Percentiles rank a stretch among this genome's conserved stretches.
Evolutionary conservation across 768 basidiomycete species (phyloP).

Genomic region (Leccinum aurantiacum): DNA sequence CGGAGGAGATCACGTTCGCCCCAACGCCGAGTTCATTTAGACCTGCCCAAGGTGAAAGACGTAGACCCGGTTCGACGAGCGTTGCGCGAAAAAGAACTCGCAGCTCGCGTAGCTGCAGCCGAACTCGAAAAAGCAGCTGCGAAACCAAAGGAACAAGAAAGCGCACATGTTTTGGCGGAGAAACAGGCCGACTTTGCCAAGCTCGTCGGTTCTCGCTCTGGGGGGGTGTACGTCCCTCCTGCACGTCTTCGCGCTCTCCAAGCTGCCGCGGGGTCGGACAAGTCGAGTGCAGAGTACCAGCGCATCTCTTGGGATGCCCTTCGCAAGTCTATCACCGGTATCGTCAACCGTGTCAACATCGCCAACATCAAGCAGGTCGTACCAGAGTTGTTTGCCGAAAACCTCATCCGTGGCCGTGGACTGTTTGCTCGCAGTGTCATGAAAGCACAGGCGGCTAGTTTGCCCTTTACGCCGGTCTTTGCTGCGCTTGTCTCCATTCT

Average conservation of each 20-base stretch:
- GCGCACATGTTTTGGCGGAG: conserved; percentile 52
- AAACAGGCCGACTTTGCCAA: conserved; percentile 89
- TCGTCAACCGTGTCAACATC: conserved; percentile 98
- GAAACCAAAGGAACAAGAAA: conserved; percentile 49
- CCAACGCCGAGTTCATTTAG: conserved; percentile 32
- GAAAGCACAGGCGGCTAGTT: conserved; percentile 96
- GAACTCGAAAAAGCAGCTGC: conserved; percentile 60
- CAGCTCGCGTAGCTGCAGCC: conserved; percentile 64
- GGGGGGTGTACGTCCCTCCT: conserved; percentile 96
- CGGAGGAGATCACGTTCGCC: conserved; percentile 45
- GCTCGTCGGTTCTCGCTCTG: conserved; percentile 75
- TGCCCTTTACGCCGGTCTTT: conserved; percentile 97
- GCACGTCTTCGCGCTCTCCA: conserved; percentile 90
- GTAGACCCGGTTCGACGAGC: conserved; percentile 74
- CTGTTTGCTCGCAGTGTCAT: conserved; percentile 93
- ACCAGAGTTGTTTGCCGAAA: conserved; percentile 90
- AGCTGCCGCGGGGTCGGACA: conserved; percentile 77
- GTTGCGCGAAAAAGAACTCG: conserved; percentile 78
- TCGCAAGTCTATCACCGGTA: conserved; percentile 97
- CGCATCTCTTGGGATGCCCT: conserved; percentile 97
- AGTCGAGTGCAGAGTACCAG: conserved; percentile 86
- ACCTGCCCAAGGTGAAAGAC: conserved; percentile 58
- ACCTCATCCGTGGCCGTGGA: conserved; percentile 90
- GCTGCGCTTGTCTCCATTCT: conserved; percentile 91
- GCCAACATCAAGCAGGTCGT: conserved; percentile 94